Evolutionary conservation across 1,139 yeast species (phyloP), one percentile per base, ranked within the genome.

Genomic region (Geotrichum citri-aurantii): DNA sequence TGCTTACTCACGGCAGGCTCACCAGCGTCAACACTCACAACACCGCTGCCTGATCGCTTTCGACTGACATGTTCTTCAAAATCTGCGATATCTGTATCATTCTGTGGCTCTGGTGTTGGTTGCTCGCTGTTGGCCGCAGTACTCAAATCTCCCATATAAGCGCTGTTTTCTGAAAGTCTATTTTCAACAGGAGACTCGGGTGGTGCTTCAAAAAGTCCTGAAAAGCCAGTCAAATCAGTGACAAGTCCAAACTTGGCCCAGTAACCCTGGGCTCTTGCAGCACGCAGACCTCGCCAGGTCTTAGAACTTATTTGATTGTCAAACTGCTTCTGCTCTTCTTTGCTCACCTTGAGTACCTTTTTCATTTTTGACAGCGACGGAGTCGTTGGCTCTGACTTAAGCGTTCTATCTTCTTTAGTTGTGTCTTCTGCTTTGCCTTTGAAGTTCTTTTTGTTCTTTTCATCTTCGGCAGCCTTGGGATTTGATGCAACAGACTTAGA

Each of bases 261-360:
- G 33, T 62, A 50, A 1, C 73, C 73, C 26, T 63, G 66, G 21
- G 64, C 67, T 29, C 74, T 57, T 19, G 74, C 72, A 2, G 73
- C 71, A 17, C 75, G 63, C 24, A 71, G 60, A 2, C 73, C 74
- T 49, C 72, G 62, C 75, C 75, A 71, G 2, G 65, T 69, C 19
- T 63, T 58, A 3, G 71, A 67, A 1, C 68, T 67, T n/a, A 63
- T 37, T 21, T 49, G 48, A 33, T 64, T 63, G 23, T 52, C 57
- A 11, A 50, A 47, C 33, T 60, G 60, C 17, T 55, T 56, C 29
- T 19, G 54, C 29, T 58, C 63, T 10, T 46, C 52, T 17, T 46
- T 44, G 12, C 51, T 40, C 12, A 56, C 56, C 31, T 52, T 37
- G 17, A 55, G 19, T 40, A 51, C 47, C n/a, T 52, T 54, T 10